Evolutionary conservation across 169 alveolate species (phyloP), one percentile per base, ranked within the genome.

Genomic region (Nephromyces sp.): DNA sequence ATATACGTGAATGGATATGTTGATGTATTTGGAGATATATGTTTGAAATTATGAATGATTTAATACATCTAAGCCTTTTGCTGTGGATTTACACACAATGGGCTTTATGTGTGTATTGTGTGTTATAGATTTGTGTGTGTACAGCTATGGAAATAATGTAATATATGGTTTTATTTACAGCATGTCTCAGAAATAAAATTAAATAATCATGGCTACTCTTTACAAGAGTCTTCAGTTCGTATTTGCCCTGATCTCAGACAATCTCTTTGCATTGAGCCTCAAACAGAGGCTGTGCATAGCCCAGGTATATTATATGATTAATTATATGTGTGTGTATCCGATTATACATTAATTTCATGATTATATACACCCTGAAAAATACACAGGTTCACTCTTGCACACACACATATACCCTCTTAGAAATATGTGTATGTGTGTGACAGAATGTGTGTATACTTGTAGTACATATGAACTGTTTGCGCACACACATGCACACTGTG

Each of bases 161-260:
- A 32, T 65, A 6, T 65, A 3, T 65, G 53, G 3, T 51, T 3
- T 15, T 3, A n/a, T 6, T 2, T 2, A 1, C 79, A 73, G 79
- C 79, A 73, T 30, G 25, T 73, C 32, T 73, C 79, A 3, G 79
- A 73, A 1, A 68, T 70, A 3, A 61, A 68, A 31, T 66, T 81
- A 27, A 24, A 30, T 24, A 53, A 63, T n/a, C 52, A 63, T 52
- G 86, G 86, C 1, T 81, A 74, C 64, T 35, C 66, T n/a, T 83
- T 81, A 3, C 73, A 75, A 21, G 80, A 69, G 28, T 63, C 30
- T 33, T 77, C 69, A 62, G 65, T 81, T 29, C 75, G 78, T 30
- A 69, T 81, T 22, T 81, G 86, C 70, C 79, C 72, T 5, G 82
- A 81, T 32, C 64, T 81, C 4, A 53, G 86, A 8, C 64, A 67